Evolutionary conservation across 2,329 filamentous ascomycete genomes (phyloP).

Genomic region (Didymella sp.): DNA sequence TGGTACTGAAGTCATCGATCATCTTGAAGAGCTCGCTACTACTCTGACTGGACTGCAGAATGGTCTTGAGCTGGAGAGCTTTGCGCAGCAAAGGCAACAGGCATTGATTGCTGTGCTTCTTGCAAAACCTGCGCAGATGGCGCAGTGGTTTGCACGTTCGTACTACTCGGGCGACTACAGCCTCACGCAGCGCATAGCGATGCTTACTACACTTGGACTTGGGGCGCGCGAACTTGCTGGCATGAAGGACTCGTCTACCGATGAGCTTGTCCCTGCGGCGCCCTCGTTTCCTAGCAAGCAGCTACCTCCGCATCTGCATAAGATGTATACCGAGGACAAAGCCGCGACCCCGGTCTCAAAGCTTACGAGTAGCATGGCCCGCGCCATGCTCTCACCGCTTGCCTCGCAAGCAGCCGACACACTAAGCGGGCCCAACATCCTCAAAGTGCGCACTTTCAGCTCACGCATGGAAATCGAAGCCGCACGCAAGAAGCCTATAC

Average conservation of each 20-base stretch:
- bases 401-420: constrained; percentile 82
- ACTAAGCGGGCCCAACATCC: constrained; percentile 76
- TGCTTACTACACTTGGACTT: constrained; percentile 83
- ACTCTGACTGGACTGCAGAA: constrained; percentile 82
- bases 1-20: constrained; percentile 84
- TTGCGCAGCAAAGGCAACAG: constrained; percentile 76
- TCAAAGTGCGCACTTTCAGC: constrained; percentile 91
- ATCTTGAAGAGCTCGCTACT: constrained; percentile 80
- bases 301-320: constrained; percentile 76
- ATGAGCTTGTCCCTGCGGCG: constrained; percentile 48
- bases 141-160: constrained; percentile 80
- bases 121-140: constrained; percentile 77
- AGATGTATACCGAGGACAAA: constrained; percentile 64
- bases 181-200: constrained; percentile 78
- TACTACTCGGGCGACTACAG: constrained; percentile 95
- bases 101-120: constrained; percentile 82
- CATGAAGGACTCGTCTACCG: constrained; percentile 64
- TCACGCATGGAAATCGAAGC: constrained; percentile 73
- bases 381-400: constrained; percentile 78
- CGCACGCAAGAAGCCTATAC: constrained; percentile 65
- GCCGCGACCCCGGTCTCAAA: constrained; percentile 67
- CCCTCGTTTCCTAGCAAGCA: constrained; percentile 78
- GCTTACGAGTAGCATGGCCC: constrained; percentile 72
- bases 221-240: constrained; percentile 85
- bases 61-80: constrained; percentile 76